Conservation (phyloP, 306 rosid species). For the barrel medic (Medicago truncatula) region DNA sequence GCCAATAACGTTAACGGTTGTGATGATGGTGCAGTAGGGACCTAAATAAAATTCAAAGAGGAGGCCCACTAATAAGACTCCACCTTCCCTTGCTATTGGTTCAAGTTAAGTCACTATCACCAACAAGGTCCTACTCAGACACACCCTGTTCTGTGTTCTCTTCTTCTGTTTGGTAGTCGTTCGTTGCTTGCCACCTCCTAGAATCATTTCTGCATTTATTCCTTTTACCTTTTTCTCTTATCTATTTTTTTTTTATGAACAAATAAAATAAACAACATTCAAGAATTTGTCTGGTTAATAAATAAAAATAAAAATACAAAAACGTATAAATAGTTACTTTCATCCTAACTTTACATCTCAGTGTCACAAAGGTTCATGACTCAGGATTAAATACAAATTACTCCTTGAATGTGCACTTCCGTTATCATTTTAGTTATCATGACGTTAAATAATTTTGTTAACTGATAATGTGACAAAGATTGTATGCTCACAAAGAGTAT, state of each 20-base stretch:
- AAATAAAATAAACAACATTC: no score
- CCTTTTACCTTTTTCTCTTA: background rate
- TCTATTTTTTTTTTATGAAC: background rate
- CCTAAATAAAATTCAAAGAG: slow-evolving; percentile 52
- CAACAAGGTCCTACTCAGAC: slow-evolving; percentile 32
- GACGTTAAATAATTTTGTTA: no score
- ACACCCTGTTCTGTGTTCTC: slow-evolving; percentile 5
- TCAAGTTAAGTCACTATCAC: slow-evolving; percentile 44
- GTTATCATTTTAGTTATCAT: no score
- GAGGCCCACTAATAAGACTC: background rate
- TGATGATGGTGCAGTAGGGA: slow-evolving; percentile 47
- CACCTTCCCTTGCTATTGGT: background rate
- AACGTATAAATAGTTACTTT: no score
- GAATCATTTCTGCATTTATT: background rate
- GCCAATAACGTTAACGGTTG: slow-evolving; percentile 7
- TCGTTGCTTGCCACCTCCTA: slow-evolving; percentile 22
- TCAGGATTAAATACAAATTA: no score
- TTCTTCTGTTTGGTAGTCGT: background rate
- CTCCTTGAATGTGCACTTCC: no score
- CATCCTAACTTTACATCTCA: no score
- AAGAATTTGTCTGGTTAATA: no score
- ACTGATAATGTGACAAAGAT: no score
- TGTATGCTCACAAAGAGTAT: no score
- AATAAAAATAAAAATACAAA: no score
- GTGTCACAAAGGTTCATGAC: no score